Base-by-base conservation (phyloP, 495 filamentous ascomycete genomes). In the Podospora comata region DNA sequence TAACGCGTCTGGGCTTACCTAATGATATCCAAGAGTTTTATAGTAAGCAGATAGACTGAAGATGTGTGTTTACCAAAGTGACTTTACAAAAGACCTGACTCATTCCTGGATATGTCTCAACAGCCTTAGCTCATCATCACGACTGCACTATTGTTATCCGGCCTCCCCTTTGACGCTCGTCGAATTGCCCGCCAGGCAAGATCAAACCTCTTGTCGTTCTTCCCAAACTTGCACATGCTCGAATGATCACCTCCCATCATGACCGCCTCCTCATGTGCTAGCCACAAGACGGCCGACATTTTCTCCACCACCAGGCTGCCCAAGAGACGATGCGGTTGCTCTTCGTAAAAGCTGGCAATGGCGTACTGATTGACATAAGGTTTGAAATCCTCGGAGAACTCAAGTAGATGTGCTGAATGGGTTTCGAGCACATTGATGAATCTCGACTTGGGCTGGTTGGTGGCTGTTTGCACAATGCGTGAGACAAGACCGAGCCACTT, bases 301-400 rank as follows among this genome's bases (percentile, higher is more conserved):
- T 64, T 68, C 2, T 61, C 60, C 13, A 68, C 66, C 16, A 71
- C 69, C 48, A 67, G 11, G 26, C 23, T 68, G 4, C 61, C 66
- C 28, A 65, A 63, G 9, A 55, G 11, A 4, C 15, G 19, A 44
- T 63, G 20, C 6, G 44, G 32, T 61, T 68, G 60, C 62, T 71
- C 26, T 34, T 71, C 69, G 44, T 71, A 71, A 34, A 71, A 71
- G 69, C 65, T 71, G 39, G 63, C 65, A 53, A 71, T 68, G 56
- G 69, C 69, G 39, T 71, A 71, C 6, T 65, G n/a, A 3, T 55
- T 26, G 18, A 62, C 65, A 13, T 64, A 60, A 1, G 54, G 54
- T 5, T 58, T 55, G 69, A 71, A 71, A 27, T 68, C 69, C 48
- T 71, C 65, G 15, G 69, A 68, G 54, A 71, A 48, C 23, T 65